Evolutionary conservation across 208 protist genomes (phyloP).

Genomic region (Crithidia mellificae): DNA sequence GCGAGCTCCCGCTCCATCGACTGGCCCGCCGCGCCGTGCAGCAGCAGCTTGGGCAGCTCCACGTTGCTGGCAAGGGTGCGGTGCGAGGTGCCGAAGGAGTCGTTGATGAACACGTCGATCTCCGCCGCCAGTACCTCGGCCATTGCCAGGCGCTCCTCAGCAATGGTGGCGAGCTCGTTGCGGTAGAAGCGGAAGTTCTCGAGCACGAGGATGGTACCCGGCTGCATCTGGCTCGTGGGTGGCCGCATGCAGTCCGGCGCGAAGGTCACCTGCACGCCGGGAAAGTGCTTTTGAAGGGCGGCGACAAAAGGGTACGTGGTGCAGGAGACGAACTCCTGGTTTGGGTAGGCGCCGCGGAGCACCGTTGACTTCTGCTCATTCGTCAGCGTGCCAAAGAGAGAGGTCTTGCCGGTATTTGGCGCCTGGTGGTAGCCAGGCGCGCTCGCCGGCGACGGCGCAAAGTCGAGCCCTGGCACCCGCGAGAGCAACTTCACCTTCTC

Average conservation of each 20-base stretch:
- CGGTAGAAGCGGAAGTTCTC: constrained; percentile 84
- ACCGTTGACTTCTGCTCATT: constrained; percentile 50
- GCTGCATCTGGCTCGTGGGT: constrained; percentile 36
- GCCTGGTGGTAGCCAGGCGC: constrained; percentile 23
- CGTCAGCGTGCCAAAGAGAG: constrained; percentile 50
- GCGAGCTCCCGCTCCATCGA: constrained; percentile 76
- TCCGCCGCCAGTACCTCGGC: constrained; percentile 61
- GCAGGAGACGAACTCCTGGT: constrained; percentile 43
- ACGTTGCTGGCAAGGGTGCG: constrained; percentile 55
- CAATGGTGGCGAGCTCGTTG: constrained; percentile 55
- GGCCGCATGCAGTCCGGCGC: constrained; percentile 58
- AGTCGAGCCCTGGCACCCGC: constrained; percentile 31
- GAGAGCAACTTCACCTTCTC: constrained; percentile 63
- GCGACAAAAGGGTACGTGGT: constrained; percentile 63
- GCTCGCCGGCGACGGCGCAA: constrained; percentile 16
- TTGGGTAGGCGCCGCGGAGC: constrained; percentile 45
- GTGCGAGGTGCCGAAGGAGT: constrained; percentile 79
- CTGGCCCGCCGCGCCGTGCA: constrained; percentile 72
- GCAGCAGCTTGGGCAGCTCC: constrained; percentile 63
- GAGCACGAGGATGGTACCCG: constrained; percentile 65
- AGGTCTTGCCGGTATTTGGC: constrained; percentile 54
- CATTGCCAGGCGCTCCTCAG: constrained; percentile 55
- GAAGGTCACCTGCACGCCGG: constrained; percentile 57
- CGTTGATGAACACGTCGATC: constrained; percentile 80
- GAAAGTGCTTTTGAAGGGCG: constrained; percentile 47